Conservation (phyloP, 2,329 filamentous ascomycete species). For the Aspergillus neoniger region DNA sequence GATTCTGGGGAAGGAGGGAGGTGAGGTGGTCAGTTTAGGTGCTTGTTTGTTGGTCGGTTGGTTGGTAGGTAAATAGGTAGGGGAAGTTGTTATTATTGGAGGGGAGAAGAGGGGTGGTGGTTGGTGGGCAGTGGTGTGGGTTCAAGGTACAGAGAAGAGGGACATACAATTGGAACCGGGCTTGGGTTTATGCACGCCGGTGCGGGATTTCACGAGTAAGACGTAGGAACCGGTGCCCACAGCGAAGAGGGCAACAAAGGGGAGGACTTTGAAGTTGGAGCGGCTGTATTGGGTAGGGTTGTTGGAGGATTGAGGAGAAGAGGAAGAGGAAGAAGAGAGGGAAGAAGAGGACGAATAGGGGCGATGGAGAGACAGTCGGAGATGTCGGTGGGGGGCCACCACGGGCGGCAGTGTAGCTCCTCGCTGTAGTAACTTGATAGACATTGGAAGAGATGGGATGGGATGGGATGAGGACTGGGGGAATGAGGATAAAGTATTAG, state of each 20-base stretch:
- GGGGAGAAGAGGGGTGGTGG: background rate
- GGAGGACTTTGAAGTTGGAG: constrained; percentile 45
- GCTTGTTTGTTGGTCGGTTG: too few relatives aligned
- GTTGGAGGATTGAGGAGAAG: constrained; percentile 10
- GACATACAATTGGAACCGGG: constrained; percentile 49
- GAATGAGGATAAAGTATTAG: background rate
- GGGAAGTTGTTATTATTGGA: constrained; percentile 46
- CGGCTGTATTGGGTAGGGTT: constrained; percentile 30
- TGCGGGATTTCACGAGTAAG: constrained; percentile 53
- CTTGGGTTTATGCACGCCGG: constrained; percentile 49
- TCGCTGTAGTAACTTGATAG: background rate
- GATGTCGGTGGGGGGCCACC: constrained; percentile 18
- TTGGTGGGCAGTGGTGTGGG: too few relatives aligned
- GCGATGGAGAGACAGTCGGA: constrained; percentile 16
- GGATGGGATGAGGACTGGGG: background rate
- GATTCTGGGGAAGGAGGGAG: background rate
- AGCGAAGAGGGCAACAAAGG: constrained; percentile 48
- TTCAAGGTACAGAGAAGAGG: background rate
- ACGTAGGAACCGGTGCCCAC: constrained; percentile 53
- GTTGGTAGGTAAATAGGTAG: background rate
- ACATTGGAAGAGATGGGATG: background rate
- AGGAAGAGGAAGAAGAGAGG: constrained; percentile 15
- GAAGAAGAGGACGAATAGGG: constrained; percentile 16
- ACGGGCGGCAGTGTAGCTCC: background rate
- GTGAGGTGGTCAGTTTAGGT: background rate